phyloP scores from a whole-genome alignment of 2,329 filamentous ascomycete genomes.

The Ceratocystis eucalypticola region DNA sequence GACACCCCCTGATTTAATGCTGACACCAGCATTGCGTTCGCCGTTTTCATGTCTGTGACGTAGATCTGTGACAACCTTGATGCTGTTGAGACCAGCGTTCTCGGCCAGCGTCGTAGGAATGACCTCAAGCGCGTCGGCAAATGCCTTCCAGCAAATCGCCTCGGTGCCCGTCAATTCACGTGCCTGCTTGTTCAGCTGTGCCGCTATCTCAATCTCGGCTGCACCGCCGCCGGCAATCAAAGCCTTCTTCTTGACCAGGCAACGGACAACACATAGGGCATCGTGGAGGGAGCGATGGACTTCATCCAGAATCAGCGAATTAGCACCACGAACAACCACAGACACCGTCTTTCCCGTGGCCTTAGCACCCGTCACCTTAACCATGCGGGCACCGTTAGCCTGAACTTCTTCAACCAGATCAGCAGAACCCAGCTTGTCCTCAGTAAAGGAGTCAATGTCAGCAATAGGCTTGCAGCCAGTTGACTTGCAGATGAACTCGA shows the following conservation, averaged over 20 bases:
- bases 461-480: conserved; percentile 98
- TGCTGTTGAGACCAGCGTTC: conserved; percentile 94
- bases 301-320: conserved; percentile 87
- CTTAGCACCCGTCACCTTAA: conserved; percentile 89
- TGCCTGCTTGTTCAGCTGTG: conserved; percentile 68
- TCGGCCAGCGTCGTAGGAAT: conserved; percentile 93
- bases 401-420: conserved; percentile 90
- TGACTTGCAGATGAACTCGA: conserved; percentile 98
- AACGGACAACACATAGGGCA: conserved; percentile 92
- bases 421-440: conserved; percentile 91
- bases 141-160: conserved; percentile 97
- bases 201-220: conserved; percentile 90
- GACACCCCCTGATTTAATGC: conserved; percentile 94
- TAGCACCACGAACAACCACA: conserved; percentile 87
- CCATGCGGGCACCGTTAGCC: conserved; percentile 75
- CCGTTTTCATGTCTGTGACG: conserved; percentile 88
- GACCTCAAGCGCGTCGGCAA: conserved; percentile 93
- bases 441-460: conserved; percentile 94
- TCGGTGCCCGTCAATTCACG: conserved; percentile 81
- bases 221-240: conserved; percentile 93
- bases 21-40: conserved; percentile 91
- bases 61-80: conserved; percentile 95
- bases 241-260: conserved; percentile 98
- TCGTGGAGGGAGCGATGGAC: conserved; percentile 95
- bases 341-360: conserved; percentile 77